phyloP scores from a whole-genome alignment of 2,329 filamentous ascomycete genomes.

The Chaetomium sp. region DNA sequence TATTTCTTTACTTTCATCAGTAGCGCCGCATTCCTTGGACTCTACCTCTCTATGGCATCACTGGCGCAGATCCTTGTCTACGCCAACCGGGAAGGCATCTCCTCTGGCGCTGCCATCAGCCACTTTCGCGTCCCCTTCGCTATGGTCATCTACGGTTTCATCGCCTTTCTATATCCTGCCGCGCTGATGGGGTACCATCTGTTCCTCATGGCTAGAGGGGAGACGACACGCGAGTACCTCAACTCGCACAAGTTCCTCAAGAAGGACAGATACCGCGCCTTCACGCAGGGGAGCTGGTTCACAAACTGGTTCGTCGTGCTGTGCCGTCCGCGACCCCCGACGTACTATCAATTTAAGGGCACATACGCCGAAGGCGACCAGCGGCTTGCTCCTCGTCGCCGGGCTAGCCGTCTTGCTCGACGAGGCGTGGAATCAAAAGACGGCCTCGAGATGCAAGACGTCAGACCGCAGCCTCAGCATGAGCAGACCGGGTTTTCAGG shows the following conservation, averaged over 20 bases:
- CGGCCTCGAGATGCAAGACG: conserved; percentile 73
- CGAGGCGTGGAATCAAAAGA: conserved; percentile 48
- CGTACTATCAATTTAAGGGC: conserved; percentile 84
- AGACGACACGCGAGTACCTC: conserved; percentile 94
- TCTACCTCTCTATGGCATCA: conserved; percentile 75
- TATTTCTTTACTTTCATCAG: conserved; percentile 95
- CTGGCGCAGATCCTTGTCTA: conserved; percentile 82
- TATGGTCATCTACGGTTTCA: conserved; percentile 78
- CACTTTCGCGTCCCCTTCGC: conserved; percentile 81
- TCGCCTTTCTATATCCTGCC: conserved; percentile 77
- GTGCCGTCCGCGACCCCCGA: conserved; percentile 79
- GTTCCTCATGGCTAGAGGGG: conserved; percentile 85
- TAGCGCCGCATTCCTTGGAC: conserved; percentile 71
- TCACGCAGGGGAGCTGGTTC: conserved; percentile 73
- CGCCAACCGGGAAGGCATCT: conserved; percentile 61
- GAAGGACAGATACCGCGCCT: conserved; percentile 87
- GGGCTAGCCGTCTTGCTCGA: conserved; percentile 44
- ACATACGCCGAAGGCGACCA: conserved; percentile 80
- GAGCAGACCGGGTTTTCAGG: conserved; percentile 54
- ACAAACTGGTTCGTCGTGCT: conserved; percentile 83
- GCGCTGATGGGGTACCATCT: conserved; percentile 87
- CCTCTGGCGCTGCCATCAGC: conserved; percentile 68
- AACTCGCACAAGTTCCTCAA: conserved; percentile 95
- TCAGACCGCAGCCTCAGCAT: conserved; percentile 46
- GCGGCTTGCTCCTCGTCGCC: conserved; percentile 64